Evolutionary conservation across 257 asterid species (phyloP), one percentile per base, ranked within the genome.

Genomic region (Cruciata laevipes): DNA sequence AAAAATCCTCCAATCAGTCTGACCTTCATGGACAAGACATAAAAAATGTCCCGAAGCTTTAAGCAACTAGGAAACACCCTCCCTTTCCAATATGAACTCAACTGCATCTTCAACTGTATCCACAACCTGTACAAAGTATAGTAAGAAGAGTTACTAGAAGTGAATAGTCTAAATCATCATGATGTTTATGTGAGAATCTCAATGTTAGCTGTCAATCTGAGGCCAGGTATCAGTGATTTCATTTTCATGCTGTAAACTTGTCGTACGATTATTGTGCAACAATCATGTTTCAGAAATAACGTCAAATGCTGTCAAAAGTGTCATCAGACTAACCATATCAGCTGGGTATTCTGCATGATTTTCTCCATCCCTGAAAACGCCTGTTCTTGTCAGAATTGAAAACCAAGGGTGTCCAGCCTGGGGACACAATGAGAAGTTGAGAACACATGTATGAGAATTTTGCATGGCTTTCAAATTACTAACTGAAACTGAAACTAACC

Each of bases 381-480:
- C 91, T 6, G 91, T 87, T 77, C 95, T 78, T 0, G 91, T 87
- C 74, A 87, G 71, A 67, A 87, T 76, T 7, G 88, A 84, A 77
- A 84, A 87, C 95, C 95, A 87, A 18, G 89, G 90, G 64, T 73
- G 60, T 64, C 95, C 95, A 18, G 86, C 87, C 95, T 87, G 82
- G 52, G 47, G 17, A 30, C 37, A 67, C 27, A 40, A 61, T 69
- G 49, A 58, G 58, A 13, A 35, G 40, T n/a, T n/a, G n/a, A n/a
- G n/a, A n/a, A 70, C 20, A 44, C 10, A 21, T 14, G 47, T 10
- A 16, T 10, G 18, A 44, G 13, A n/a, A 30, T n/a, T 32, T 56
- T 65, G 33, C 0, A 27, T 2, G 65, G 58, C 55, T 64, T 31
- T 5, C 49, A 25, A n/a, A 3, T 44, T 20, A 31, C 18, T 47